These are phyloP conservation scores for Colletotrichum destructivum DNA, from an alignment of 2,329 filamentous ascomycete genomes.

Conservation along the genomic window DNA sequence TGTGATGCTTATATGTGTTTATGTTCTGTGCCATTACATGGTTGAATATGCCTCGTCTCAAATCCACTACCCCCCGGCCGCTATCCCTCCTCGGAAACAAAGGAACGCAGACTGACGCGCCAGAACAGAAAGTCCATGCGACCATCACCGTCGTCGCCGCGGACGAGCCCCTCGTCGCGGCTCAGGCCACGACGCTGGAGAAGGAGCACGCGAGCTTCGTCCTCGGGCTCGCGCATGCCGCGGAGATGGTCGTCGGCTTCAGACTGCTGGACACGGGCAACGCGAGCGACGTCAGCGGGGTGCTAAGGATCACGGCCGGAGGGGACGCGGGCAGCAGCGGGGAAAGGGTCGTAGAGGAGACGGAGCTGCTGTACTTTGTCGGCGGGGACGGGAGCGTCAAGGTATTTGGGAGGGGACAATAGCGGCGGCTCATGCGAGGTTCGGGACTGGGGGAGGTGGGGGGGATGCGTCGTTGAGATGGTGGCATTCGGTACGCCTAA, in stretches of 20 bases:
- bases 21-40: not conserved
- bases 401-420: slow-evolving; percentile 87
- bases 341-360: slow-evolving; percentile 63
- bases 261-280: slow-evolving; percentile 87
- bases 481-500: no score
- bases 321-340: slow-evolving; percentile 45
- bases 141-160: slow-evolving; percentile 79
- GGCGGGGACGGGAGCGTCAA: slow-evolving; percentile 83
- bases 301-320: slow-evolving; percentile 81
- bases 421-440: not conserved
- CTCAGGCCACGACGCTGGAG: slow-evolving; percentile 76
- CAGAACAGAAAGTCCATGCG: slow-evolving; percentile 71
- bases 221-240: slow-evolving; percentile 81
- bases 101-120: slow-evolving; percentile 19
- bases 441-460: no score
- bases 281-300: slow-evolving; percentile 92
- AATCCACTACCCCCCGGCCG: no score
- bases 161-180: slow-evolving; percentile 78
- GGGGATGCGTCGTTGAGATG: no score
- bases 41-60: not conserved
- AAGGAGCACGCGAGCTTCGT: slow-evolving; percentile 79
- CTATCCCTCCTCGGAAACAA: not conserved
- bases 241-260: slow-evolving; percentile 79
- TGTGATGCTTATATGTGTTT: not conserved
- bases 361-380: slow-evolving; percentile 86